Percentiles rank a stretch among this genome's conserved stretches.
These are phyloP conservation scores for Isatis lusitanica DNA, from an alignment of 441 rosid genomes.

Conservation along the genomic window DNA sequence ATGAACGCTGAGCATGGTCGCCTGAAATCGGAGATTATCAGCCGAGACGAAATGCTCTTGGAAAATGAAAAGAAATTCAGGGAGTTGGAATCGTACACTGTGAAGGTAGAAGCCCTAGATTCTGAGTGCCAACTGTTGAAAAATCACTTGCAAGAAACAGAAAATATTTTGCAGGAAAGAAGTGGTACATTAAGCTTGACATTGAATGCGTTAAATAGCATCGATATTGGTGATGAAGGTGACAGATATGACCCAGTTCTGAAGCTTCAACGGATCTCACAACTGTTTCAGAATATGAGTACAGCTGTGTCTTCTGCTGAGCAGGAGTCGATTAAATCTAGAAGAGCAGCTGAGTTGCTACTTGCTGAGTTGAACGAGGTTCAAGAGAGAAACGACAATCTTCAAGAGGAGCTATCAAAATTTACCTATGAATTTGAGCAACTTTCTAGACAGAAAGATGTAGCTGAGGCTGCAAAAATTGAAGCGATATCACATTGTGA, in stretches of 20 bases:
- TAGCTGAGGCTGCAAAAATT: constrained; percentile 62
- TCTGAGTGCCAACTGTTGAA: constrained; percentile 66
- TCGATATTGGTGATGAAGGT: constrained; percentile 66
- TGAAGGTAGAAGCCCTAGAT: constrained; percentile 61
- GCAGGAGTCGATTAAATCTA: constrained; percentile 81
- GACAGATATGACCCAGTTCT: constrained; percentile 53
- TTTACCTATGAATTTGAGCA: constrained; percentile 52
- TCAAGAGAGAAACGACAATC: constrained; percentile 92
- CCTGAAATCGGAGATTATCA: constrained; percentile 69
- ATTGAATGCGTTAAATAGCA: constrained; percentile 51
- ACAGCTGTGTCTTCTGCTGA: constrained; percentile 61
- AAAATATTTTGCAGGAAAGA: constrained; percentile 62
- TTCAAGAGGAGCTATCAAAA: constrained; percentile 84
- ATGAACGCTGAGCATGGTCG: constrained; percentile 61
- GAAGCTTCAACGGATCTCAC: constrained; percentile 64
- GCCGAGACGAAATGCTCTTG: constrained; percentile 52
- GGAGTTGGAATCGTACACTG: constrained; percentile 57
- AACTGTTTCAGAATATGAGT: constrained; percentile 59
- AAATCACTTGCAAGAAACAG: constrained; percentile 67
- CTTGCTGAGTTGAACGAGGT: constrained; percentile 97
- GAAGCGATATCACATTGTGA: constrained; percentile 69
- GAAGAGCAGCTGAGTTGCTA: constrained; percentile 89
- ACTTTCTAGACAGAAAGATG: constrained; percentile 59
- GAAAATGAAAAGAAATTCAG: constrained; percentile 63
- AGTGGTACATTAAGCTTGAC: constrained; percentile 53